Evolutionary conservation across 495 filamentous ascomycete genomes (phyloP).

Genomic region (Acidomyces sp.): DNA sequence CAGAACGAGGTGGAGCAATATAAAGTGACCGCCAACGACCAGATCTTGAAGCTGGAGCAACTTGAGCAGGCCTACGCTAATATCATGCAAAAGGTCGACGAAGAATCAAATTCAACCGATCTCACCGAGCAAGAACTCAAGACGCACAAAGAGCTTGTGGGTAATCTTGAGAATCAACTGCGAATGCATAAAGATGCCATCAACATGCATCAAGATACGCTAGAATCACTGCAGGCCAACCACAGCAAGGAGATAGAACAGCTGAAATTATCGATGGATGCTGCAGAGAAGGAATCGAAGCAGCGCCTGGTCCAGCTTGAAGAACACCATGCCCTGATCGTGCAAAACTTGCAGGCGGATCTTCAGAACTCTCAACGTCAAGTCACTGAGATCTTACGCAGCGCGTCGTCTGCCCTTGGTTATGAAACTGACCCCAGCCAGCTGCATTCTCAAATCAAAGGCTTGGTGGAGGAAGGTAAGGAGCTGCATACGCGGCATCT

Average conservation of each 20-base stretch:
- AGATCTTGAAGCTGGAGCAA: conserved; percentile 32
- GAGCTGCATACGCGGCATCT: conserved; percentile 26
- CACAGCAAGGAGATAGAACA: conserved; percentile 42
- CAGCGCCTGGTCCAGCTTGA: conserved; percentile 24
- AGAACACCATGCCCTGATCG: conserved; percentile 41
- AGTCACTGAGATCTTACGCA: conserved; percentile 45
- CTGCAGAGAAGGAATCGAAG: conserved; percentile 35
- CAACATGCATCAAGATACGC: conserved; percentile 39
- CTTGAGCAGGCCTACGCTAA: conserved; percentile 34
- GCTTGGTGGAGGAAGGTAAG: conserved; percentile 28
- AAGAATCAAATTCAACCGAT: conserved; percentile 34
- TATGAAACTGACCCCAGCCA: conserved; percentile 35
- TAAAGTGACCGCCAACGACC: conserved; percentile 40
- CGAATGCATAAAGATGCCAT: conserved; percentile 42
- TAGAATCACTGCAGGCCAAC: conserved; percentile 40
- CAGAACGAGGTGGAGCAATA: conserved; percentile 68
- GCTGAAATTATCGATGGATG: conserved; percentile 32
- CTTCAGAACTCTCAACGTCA: conserved; percentile 58
- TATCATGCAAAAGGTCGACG: conserved; percentile 36
- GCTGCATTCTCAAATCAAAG: conserved; percentile 36
- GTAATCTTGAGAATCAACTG: conserved; percentile 33
- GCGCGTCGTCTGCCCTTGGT: conserved; percentile 38
- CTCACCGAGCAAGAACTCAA: conserved; percentile 32
- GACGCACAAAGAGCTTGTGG: conserved; percentile 32
- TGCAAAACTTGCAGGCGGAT: conserved; percentile 52